Conservation (phyloP, 768 basidiomycete genomes). For the Tubosaeta brunneosetosa region DNA sequence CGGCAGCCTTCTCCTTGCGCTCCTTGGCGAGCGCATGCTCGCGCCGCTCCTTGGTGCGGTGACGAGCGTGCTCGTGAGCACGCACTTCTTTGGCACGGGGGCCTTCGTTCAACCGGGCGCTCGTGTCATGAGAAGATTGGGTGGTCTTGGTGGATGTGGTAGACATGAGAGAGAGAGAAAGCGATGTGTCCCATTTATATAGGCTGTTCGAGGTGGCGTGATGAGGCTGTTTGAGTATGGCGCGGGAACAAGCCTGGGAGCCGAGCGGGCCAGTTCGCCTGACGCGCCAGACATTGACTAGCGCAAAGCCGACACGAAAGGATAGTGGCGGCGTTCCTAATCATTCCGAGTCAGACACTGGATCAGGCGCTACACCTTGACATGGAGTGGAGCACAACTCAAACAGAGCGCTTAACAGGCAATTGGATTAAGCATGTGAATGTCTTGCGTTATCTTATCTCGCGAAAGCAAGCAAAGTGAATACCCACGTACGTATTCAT, state of each 20-base stretch:
- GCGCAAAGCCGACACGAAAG: constrained; percentile 6
- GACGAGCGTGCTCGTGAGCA: constrained; percentile 32
- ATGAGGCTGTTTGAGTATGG: constrained; percentile 13
- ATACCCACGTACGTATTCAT: constrained; percentile 13
- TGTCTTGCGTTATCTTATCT: constrained; percentile 21
- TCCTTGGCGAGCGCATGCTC: constrained; percentile 29
- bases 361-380: constrained; percentile 23
- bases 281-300: background rate
- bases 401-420: constrained; percentile 7
- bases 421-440: constrained; percentile 15
- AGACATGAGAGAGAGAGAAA: constrained; percentile 25
- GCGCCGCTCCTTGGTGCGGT: constrained; percentile 29
- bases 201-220: constrained; percentile 23
- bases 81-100: constrained; percentile 25
- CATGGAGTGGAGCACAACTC: constrained; percentile 7
- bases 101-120: constrained; percentile 15
- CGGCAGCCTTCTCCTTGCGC: constrained; percentile 28
- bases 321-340: constrained; percentile 2
- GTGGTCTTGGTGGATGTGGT: constrained; percentile 22
- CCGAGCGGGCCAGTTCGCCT: constrained; percentile 13
- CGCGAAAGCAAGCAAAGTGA: constrained; percentile 8
- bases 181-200: constrained; percentile 26
- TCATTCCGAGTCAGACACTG: constrained; percentile 18
- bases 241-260: constrained; percentile 19
- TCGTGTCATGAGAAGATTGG: constrained; percentile 17